Conservation (phyloP, 1,139 yeast genomes). For the Candida pseudoviswanathii region DNA sequence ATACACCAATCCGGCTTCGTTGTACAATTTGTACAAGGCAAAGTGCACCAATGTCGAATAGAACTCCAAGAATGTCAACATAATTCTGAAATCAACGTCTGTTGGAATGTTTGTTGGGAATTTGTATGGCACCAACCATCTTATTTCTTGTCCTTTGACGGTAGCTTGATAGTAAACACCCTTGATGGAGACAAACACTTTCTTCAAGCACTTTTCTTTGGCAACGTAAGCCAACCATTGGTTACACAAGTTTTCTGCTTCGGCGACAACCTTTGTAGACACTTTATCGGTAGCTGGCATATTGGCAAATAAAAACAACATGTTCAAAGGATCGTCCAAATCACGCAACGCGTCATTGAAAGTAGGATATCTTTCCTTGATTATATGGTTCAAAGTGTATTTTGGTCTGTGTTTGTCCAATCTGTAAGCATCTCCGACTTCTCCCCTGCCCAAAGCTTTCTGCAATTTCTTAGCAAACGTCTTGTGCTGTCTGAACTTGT, state of each 20-base stretch:
- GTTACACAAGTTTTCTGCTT: slow-evolving; percentile 83
- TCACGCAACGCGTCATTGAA: slow-evolving; percentile 91
- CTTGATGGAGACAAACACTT: slow-evolving; percentile 93
- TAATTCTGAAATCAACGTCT: slow-evolving; percentile 94
- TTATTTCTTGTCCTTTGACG: slow-evolving; percentile 86
- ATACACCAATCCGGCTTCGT: slow-evolving; percentile 81
- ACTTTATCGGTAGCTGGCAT: slow-evolving; percentile 93
- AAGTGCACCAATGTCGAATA: slow-evolving; percentile 91
- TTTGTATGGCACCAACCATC: slow-evolving; percentile 97
- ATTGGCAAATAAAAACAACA: slow-evolving; percentile 90
- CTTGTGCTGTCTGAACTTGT: slow-evolving; percentile 93
- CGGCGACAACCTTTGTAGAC: slow-evolving; percentile 75
- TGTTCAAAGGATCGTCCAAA: slow-evolving; percentile 91
- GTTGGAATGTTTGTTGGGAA: slow-evolving; percentile 94
- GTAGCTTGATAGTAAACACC: slow-evolving; percentile 95
- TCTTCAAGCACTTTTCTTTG: slow-evolving; percentile 75
- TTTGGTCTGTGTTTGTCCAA: slow-evolving; percentile 77
- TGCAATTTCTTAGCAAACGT: slow-evolving; percentile 89
- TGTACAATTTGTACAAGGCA: slow-evolving; percentile 79
- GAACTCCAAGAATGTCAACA: slow-evolving; percentile 95
- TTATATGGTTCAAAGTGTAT: slow-evolving; percentile 85
- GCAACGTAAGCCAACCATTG: slow-evolving; percentile 97
- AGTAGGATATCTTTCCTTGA: slow-evolving; percentile 94
- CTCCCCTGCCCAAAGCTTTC: slow-evolving; percentile 90
- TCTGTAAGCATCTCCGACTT: slow-evolving; percentile 83